Base-by-base conservation (phyloP, 495 filamentous ascomycete species). In the Penicillium alfredii region DNA sequence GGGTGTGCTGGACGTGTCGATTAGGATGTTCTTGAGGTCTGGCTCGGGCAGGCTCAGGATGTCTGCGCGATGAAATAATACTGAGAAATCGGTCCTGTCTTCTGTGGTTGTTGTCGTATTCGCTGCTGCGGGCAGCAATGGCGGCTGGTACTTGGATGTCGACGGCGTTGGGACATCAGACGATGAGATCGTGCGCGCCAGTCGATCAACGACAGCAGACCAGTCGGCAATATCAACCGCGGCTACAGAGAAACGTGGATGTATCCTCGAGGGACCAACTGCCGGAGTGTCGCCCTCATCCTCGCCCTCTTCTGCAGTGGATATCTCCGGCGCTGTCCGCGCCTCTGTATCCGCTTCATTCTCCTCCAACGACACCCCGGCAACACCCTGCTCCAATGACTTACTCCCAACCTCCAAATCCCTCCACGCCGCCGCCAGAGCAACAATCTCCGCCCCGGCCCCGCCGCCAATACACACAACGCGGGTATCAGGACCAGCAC, bases 191-290 rank as follows among this genome's bases (percentile, higher is more conserved):
- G 59, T 51, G 13, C 39, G 46, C 0, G 73, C 47, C 9, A 97
- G 71, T 8, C 64, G 63, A 0, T 63, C 29, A 4, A 85, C 58
- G 9, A 92, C 76, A 5, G 53, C 26, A 0, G 56, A 61, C 89
- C 92, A 98, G 29, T 81, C 73, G 2, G 82, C 92, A 4, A 83
- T 78, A 63, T 98, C 92, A 12, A 95, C 61, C 15, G 82, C 74
- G 15, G 64, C 74, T n/a, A 92, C 56, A 21, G 74, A 58, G 6
- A 84, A 53, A 10, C 41, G 31, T 11, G 41, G 36, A 2, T 22
- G n/a, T n/a, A n/a, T n/a, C n/a, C n/a, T n/a, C n/a, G n/a, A n/a
- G n/a, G n/a, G n/a, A n/a, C n/a, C n/a, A n/a, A n/a, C n/a, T n/a
- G n/a, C n/a, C n/a, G n/a, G n/a, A n/a, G 23, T 25, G 2, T n/a